phyloP scores from a whole-genome alignment of 1,139 yeast species.

The Scheffersomyces quercinus region DNA sequence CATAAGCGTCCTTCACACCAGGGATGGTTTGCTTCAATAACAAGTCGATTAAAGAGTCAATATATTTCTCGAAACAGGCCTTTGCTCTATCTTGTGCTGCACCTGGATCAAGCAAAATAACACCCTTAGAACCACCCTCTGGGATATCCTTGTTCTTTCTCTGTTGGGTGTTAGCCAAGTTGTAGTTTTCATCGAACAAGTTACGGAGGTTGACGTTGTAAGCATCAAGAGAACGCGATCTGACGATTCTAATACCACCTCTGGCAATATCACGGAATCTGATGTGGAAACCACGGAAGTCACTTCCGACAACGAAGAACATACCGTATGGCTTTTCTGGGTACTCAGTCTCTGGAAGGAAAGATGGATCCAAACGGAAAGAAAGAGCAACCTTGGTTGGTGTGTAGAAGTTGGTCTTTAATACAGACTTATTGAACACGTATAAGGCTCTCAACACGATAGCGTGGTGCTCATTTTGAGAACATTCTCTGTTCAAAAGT shows the following conservation, averaged over 20 bases:
- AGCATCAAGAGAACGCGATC: conserved; percentile 82
- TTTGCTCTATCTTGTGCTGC: conserved; percentile 80
- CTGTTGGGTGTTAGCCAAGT: conserved; percentile 94
- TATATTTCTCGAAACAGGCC: conserved; percentile 88
- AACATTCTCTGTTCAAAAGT: conserved; percentile 66
- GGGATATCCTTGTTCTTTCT: conserved; percentile 97
- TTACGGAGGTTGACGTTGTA: conserved; percentile 84
- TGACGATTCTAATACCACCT: conserved; percentile 97
- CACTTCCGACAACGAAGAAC: conserved; percentile 95
- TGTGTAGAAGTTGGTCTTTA: conserved; percentile 92
- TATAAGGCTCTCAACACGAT: conserved; percentile 81
- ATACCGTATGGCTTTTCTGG: conserved; percentile 93
- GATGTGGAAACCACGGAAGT: conserved; percentile 96
- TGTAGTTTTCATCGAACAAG: conserved; percentile 94
- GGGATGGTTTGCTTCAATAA: conserved; percentile 72
- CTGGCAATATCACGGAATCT: conserved; percentile 97
- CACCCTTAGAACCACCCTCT: conserved; percentile 99
- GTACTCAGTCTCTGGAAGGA: conserved; percentile 82
- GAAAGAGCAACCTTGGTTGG: conserved; percentile 95
- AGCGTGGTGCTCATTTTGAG: conserved; percentile 79
- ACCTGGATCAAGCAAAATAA: conserved; percentile 79
- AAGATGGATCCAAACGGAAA: conserved; percentile 83
- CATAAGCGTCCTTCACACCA: conserved; percentile 81
- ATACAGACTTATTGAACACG: conserved; percentile 79
- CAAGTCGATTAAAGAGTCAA: conserved; percentile 86